phyloP scores from a whole-genome alignment of 352 stramenopile genomes.

The Elongisporangium undulatum region DNA sequence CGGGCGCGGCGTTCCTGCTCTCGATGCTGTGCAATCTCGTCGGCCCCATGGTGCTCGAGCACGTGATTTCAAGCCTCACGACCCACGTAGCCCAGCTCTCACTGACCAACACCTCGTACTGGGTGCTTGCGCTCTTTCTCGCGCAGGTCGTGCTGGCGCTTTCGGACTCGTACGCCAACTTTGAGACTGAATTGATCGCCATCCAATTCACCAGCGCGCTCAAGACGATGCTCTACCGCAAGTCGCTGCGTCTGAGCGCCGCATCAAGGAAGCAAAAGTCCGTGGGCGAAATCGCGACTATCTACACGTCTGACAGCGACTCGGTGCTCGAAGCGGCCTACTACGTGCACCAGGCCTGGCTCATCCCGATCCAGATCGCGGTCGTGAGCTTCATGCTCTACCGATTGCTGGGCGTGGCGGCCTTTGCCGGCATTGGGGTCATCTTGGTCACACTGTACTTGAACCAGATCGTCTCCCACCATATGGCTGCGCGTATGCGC shows the following conservation, averaged over 20 bases:
- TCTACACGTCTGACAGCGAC: constrained; percentile 57
- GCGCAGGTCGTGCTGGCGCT: constrained; percentile 47
- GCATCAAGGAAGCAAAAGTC: constrained; percentile 33
- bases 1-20: constrained; percentile 27
- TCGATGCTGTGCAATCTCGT: constrained; percentile 37
- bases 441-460: constrained; percentile 28
- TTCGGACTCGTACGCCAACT: constrained; percentile 43
- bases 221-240: constrained; percentile 49
- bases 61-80: constrained; percentile 28
- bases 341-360: constrained; percentile 55
- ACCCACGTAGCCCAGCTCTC: constrained; percentile 6
- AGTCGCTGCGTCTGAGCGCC: constrained; percentile 41
- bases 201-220: constrained; percentile 46
- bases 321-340: constrained; percentile 32
- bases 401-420: constrained; percentile 25
- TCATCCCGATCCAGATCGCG: constrained; percentile 46
- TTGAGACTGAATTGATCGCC: constrained; percentile 42
- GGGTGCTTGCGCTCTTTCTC: constrained; percentile 40
- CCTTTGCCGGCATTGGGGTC: constrained; percentile 31
- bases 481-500: constrained; percentile 20
- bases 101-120: constrained; percentile 10
- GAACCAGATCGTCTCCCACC: constrained; percentile 29
- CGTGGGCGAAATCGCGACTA: constrained; percentile 50
- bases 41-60: constrained; percentile 32
- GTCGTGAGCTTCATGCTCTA: constrained; percentile 44